Evolutionary conservation across 768 basidiomycete species (phyloP), one percentile per base, ranked within the genome.

Genomic region (Amanita thiersii): DNA sequence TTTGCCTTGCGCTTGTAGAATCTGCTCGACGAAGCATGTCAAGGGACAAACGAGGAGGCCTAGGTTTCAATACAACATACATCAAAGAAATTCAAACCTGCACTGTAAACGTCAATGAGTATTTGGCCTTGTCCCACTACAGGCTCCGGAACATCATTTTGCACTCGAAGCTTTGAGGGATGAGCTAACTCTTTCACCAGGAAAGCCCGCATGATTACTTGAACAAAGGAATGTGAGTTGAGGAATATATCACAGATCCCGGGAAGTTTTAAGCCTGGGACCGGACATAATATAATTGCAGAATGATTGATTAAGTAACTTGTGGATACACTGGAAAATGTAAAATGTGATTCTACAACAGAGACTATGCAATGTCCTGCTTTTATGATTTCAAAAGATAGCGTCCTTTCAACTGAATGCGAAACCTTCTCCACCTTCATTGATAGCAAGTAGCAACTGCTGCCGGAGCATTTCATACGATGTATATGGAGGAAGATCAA

Each of bases 401-500:
- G 26, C 17, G 2, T 41, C 19, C 28, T 20, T 46, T 54, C 60
- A 70, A 50, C 69, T 70, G 60, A 93, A 93, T 39, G 89, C 94
- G 60, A 98, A 98, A 32, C 90, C 90, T 66, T 93, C 90, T 15
- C 88, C 89, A 38, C 92, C 93, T 61, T 98, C 96, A 53, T 86
- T 91, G 56, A 98, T 94, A 25, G 94, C 90, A 48, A 94, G 70
- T 41, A 93, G 62, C 26, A 99, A 61, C 58, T 89, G 89, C 49
- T 87, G 86, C 19, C 96, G 79, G 48, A 99, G 74, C 75, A 92
- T 92, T 58, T 99, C 96, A 56, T 99, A 98, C 12, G 88, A 90
- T 2, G 88, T 84, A 59, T 94, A 98, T 50, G 86, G 86, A 0
- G 94, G 93, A 32, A 99, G 72, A 59, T 94, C 91, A 45, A 91